Conservation (phyloP, 1,284 basidiomycete species). For the Amylostereum areolatum region DNA sequence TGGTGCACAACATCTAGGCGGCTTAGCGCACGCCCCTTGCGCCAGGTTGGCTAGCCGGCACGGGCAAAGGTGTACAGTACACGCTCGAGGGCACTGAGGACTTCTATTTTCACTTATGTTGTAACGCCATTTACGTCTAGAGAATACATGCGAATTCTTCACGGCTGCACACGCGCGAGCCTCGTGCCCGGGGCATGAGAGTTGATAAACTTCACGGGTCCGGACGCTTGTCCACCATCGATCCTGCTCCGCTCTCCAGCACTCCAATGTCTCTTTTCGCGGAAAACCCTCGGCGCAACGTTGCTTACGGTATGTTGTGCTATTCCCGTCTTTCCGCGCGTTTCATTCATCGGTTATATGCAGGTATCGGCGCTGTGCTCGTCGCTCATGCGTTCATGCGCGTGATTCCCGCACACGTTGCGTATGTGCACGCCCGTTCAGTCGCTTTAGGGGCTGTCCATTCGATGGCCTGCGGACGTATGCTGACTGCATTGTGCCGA, state of each 20-base stretch:
- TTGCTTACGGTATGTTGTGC: slow-evolving; percentile 14
- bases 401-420: slow-evolving; percentile 30
- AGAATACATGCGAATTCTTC: slow-evolving; percentile 6
- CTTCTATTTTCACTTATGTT: slow-evolving; percentile 4
- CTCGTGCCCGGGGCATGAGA: slow-evolving; percentile 8
- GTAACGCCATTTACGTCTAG: slow-evolving; percentile 10
- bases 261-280: slow-evolving; percentile 23
- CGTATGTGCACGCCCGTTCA: slow-evolving; percentile 22
- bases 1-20: slow-evolving; percentile 17
- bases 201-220: slow-evolving; percentile 1
- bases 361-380: slow-evolving; percentile 15
- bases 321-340: slow-evolving; percentile 34
- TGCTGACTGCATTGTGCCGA: background rate
- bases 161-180: slow-evolving; percentile 7
- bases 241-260: background rate
- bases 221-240: background rate
- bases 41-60: background rate
- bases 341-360: slow-evolving; percentile 32
- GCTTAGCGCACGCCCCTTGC: background rate
- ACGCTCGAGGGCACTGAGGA: background rate
- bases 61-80: background rate
- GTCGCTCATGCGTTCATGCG: slow-evolving; percentile 7
- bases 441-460: background rate
- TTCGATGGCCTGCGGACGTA: background rate
- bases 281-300: slow-evolving; percentile 16